Conservation (phyloP, 345 rosid species). For the Salix exigua region DNA sequence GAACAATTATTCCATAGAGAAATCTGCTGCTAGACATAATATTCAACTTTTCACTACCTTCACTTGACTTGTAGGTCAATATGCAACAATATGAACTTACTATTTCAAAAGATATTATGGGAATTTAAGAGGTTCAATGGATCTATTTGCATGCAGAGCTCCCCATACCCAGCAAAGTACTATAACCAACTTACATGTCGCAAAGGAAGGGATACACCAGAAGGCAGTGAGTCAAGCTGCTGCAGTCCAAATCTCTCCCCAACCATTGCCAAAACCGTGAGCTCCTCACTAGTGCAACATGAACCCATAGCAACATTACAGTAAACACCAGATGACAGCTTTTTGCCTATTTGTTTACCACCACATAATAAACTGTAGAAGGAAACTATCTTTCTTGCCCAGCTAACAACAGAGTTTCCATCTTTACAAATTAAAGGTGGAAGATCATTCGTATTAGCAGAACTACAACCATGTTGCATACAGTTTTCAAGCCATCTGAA, state of each 20-base stretch:
- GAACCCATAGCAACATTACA: conserved; percentile 82
- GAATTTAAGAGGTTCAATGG: not conserved
- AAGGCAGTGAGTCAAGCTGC: conserved; percentile 79
- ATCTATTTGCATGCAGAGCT: not conserved
- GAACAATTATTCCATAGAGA: not conserved
- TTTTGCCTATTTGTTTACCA: conserved; percentile 58
- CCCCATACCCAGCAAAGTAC: not conserved
- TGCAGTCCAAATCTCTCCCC: conserved; percentile 93
- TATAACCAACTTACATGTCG: conserved; percentile 74
- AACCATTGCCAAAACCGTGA: conserved; percentile 83
- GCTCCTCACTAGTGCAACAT: conserved; percentile 66
- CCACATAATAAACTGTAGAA: conserved; percentile 82
- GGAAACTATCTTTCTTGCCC: conserved; percentile 77
- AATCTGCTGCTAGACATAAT: not conserved
- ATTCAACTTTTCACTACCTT: too few relatives aligned
- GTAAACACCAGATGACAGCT: conserved; percentile 68
- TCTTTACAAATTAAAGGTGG: conserved; percentile 66
- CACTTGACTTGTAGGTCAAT: too few relatives aligned
- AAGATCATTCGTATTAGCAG: conserved; percentile 55
- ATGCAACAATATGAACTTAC: too few relatives aligned
- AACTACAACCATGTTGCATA: conserved; percentile 56
- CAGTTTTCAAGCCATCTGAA: conserved; percentile 89
- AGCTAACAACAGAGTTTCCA: conserved; percentile 64
- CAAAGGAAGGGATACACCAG: conserved; percentile 87
- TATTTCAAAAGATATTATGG: not conserved